A percentile compares a stretch with the other conserved stretches of the same genome.
phyloP scores from a whole-genome alignment of 345 rosid genomes.

The Tarenaya hassleriana region DNA sequence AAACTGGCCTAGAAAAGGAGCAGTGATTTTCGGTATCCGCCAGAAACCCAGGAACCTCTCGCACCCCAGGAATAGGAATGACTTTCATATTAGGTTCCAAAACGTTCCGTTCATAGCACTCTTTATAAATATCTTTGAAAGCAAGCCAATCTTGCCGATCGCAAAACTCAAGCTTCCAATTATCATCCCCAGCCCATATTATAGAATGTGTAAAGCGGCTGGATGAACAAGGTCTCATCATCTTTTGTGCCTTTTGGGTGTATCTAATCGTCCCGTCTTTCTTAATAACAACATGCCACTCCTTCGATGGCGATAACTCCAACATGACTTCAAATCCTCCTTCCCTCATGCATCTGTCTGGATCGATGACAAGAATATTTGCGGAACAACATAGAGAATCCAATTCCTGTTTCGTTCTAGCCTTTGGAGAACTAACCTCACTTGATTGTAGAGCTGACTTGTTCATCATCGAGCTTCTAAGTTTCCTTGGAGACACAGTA shows the following conservation, averaged over 20 bases:
- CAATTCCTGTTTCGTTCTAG: conserved; percentile 27
- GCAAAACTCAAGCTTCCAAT: conserved; percentile 85
- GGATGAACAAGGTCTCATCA: conserved; percentile 51
- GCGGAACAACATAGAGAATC: conserved; percentile 51
- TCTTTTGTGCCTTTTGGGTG: conserved; percentile 43
- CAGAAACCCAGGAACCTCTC: conserved; percentile 48
- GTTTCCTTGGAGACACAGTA: conserved; percentile 38
- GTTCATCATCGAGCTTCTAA: conserved; percentile 39
- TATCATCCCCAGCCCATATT: conserved; percentile 65
- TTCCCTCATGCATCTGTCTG: conserved; percentile 72
- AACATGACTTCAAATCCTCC: conserved; percentile 49
- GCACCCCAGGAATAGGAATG: conserved; percentile 82
- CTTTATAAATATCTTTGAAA: conserved; percentile 83
- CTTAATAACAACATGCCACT: conserved; percentile 64
- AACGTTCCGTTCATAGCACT: conserved; percentile 66
- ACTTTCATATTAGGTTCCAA: conserved; percentile 37
- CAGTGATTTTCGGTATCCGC: conserved; percentile 20
- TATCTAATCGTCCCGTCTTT: conserved; percentile 42
- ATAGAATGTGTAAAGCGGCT: conserved; percentile 64
- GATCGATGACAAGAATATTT: conserved; percentile 44
- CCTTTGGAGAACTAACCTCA: conserved; percentile 26
- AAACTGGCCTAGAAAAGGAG: conserved; percentile 47
- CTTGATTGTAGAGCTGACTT: conserved; percentile 32
- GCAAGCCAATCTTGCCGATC: conserved; percentile 59
- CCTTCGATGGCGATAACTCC: conserved; percentile 52